Percentiles rank a stretch among this genome's conserved stretches.
phyloP scores from a whole-genome alignment of 805 yeast species.

The Yarrowia keelungensis region DNA sequence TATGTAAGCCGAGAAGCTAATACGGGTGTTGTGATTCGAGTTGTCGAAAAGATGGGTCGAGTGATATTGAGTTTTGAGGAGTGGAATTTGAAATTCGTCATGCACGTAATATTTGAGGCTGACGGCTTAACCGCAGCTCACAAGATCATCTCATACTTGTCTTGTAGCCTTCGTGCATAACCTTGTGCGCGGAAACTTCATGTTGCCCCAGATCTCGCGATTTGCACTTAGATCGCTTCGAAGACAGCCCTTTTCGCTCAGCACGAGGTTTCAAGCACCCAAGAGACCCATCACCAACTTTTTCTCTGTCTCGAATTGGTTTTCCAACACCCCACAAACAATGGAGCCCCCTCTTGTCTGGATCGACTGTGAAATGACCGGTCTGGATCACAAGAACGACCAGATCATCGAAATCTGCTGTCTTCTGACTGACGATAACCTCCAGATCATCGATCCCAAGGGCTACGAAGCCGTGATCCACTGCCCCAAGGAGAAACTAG shows the following conservation, averaged over 20 bases:
- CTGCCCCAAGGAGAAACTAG: constrained; percentile 59
- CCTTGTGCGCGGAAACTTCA: constrained; percentile 20
- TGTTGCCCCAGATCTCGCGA: constrained; percentile 11
- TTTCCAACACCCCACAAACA: not conserved
- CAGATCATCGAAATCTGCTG: constrained; percentile 92
- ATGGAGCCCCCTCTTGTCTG: constrained; percentile 59
- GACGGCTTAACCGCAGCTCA: no score
- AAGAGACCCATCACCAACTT: not conserved
- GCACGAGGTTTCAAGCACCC: not conserved
- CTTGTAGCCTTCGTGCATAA: not conserved
- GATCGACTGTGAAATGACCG: constrained; percentile 99
- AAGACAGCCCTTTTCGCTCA: not conserved
- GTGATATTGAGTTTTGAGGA: not conserved
- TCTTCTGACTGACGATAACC: constrained; percentile 81
- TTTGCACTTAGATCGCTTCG: constrained; percentile 9
- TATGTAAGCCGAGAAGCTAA: no score
- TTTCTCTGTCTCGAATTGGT: not conserved
- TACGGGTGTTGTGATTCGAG: not conserved
- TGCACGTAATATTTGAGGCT: no score
- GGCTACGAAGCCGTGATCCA: constrained; percentile 87
- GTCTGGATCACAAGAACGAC: constrained; percentile 80
- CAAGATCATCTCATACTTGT: no score
- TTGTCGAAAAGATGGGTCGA: not conserved
- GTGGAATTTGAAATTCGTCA: no score
- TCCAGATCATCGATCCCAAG: constrained; percentile 68